Base-by-base conservation (phyloP, 1,284 basidiomycete genomes). In the Ustilago lituana region DNA sequence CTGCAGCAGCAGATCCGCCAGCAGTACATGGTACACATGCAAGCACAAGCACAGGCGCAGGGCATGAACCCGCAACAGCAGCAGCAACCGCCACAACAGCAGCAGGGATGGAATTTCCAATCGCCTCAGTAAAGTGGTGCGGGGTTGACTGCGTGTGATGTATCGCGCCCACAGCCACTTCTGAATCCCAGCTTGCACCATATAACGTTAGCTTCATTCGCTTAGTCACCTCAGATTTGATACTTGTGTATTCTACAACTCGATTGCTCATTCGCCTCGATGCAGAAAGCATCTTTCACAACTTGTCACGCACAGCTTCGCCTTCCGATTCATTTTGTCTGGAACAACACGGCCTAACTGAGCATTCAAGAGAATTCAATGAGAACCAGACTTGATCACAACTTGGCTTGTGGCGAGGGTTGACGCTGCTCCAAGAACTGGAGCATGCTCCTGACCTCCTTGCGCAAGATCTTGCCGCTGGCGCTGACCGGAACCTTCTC, bases 1-100 rank as follows among this genome's bases (percentile, higher is more conserved):
- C 12, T 73, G 29, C 70, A 73, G 46, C 65, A 69, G 35, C 65
- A 69, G 49, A 60, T 73, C 8, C 53, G 61, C 12, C 65, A 73
- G 41, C 70, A 73, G 60, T 70, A 70, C 35, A 48, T 65, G 46
- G 62, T 58, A 5, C 68, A 71, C 8, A 37, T 71, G 41, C 68
- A 70, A 38, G 56, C 67, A 17, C 61, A 69, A 32, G 48, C 49
- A 19, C 48, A 54, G 43, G 32, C 39, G 19, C 54, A 60, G 20
- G 45, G 49, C 5, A 45, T 37, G 14, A 50, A 48, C 9, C 33
- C 44, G 22, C 59, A 56, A 23, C 54, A 57, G 32, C 46, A 49
- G 31, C 55, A 57, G 29, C 50, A 47, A 15, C 37, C 23, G 33
- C 55, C 23, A 14, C 56, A 53, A 24, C 43, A 27, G 35, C 58